These are phyloP conservation scores for Cutaneotrichosporon sp. DNA, from an alignment of 1,284 basidiomycete genomes.

Conservation along the genomic window DNA sequence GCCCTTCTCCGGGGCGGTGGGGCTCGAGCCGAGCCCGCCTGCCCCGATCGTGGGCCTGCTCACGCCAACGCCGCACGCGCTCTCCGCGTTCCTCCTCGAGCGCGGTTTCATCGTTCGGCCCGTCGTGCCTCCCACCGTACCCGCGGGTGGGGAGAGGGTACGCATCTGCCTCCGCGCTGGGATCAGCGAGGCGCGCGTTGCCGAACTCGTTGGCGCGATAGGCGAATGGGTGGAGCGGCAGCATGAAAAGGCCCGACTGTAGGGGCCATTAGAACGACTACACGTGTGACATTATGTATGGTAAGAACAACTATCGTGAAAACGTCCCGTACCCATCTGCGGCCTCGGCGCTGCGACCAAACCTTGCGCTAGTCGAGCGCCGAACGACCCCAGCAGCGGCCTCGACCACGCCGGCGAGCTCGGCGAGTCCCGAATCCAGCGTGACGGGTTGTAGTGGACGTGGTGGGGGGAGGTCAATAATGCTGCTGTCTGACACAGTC, in stretches of 20 bases:
- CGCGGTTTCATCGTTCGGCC: conserved; percentile 48
- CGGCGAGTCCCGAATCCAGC: conserved; percentile 4
- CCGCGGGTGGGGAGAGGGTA: conserved; percentile 48
- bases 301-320: not conserved
- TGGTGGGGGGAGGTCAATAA: conserved; percentile 25
- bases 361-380: not conserved
- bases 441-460: conserved; percentile 15
- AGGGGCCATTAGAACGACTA: not conserved
- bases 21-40: conserved; percentile 33
- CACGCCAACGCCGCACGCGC: conserved; percentile 64
- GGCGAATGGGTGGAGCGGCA: conserved; percentile 35
- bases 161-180: conserved; percentile 50
- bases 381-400: conserved; percentile 6
- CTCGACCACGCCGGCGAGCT: conserved; percentile 3
- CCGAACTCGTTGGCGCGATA: conserved; percentile 32
- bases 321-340: conserved; percentile 12
- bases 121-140: conserved; percentile 52
- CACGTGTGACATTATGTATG: conserved; percentile 8
- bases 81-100: conserved; percentile 43
- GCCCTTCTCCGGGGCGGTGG: conserved; percentile 24
- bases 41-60: conserved; percentile 82
- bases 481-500: conserved; percentile 17
- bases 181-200: conserved; percentile 33
- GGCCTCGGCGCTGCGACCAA: not conserved
- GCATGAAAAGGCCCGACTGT: conserved; percentile 6